Conservation (phyloP, 148 eudicot species). For the Pouteria glomerata region DNA sequence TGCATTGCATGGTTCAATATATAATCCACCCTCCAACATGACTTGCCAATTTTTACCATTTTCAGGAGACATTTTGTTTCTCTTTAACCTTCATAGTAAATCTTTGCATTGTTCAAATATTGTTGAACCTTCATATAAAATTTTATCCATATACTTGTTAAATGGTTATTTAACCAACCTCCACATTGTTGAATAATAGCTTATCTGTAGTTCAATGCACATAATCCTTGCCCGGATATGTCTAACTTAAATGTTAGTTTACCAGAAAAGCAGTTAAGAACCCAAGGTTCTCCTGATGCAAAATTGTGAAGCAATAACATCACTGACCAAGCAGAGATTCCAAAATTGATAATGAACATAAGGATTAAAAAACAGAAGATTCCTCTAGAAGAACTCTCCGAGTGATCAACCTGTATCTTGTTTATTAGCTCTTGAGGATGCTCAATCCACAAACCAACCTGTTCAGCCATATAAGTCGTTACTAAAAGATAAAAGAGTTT, state of each 20-base stretch:
- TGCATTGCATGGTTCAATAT: not conserved
- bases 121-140: no score
- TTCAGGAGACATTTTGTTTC: no score
- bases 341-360: not conserved
- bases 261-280: no score
- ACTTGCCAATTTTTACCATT: no score
- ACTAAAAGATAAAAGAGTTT: not conserved
- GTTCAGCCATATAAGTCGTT: constrained; percentile 15
- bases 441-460: constrained; percentile 95
- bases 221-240: not conserved
- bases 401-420: constrained; percentile 64
- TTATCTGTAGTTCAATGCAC: not conserved
- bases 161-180: no score
- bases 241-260: not conserved
- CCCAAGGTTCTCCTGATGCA: no score
- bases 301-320: not conserved
- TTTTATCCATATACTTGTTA: no score
- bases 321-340: not conserved
- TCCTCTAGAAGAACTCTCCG: not conserved
- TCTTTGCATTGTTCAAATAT: not conserved
- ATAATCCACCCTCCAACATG: not conserved
- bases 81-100: no score
- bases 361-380: not conserved
- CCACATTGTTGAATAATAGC: no score
- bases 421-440: constrained; percentile 94